These are phyloP conservation scores for Yarrowia sp. DNA, from an alignment of 805 yeast genomes.

Conservation along the genomic window DNA sequence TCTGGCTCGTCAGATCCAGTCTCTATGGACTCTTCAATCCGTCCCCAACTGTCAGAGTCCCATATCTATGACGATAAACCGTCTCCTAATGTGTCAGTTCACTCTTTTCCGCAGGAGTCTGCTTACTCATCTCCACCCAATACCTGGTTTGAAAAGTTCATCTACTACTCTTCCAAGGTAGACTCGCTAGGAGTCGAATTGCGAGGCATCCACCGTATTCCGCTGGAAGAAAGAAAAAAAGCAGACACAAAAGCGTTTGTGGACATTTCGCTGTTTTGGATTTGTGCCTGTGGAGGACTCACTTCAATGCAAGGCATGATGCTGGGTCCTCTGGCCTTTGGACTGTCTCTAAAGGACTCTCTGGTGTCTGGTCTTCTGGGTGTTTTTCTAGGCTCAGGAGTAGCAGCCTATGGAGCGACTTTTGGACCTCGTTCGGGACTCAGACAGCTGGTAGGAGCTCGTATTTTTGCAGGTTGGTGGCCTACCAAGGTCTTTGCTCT, in stretches of 20 bases:
- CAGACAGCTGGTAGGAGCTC: constrained; percentile 79
- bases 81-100: not conserved
- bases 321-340: constrained; percentile 69
- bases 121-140: too few relatives aligned
- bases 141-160: constrained; percentile 27
- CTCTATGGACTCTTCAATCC: not conserved
- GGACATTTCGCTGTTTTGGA: constrained; percentile 68
- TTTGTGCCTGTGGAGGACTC: constrained; percentile 82
- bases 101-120: not conserved
- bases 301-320: constrained; percentile 84
- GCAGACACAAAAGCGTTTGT: constrained; percentile 31
- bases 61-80: not conserved
- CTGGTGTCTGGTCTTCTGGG: constrained; percentile 62
- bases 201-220: constrained; percentile 73
- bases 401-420: constrained; percentile 78
- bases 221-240: constrained; percentile 55
- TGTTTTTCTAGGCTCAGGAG: constrained; percentile 61
- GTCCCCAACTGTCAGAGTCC: not conserved
- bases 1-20: not conserved
- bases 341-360: constrained; percentile 63
- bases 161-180: constrained; percentile 37
- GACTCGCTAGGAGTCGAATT: constrained; percentile 67
- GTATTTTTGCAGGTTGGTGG: constrained; percentile 83
- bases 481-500: constrained; percentile 72
- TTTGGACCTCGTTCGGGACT: constrained; percentile 92